Conservation (phyloP, 495 filamentous ascomycete species). For the Talaromyces adpressus region DNA sequence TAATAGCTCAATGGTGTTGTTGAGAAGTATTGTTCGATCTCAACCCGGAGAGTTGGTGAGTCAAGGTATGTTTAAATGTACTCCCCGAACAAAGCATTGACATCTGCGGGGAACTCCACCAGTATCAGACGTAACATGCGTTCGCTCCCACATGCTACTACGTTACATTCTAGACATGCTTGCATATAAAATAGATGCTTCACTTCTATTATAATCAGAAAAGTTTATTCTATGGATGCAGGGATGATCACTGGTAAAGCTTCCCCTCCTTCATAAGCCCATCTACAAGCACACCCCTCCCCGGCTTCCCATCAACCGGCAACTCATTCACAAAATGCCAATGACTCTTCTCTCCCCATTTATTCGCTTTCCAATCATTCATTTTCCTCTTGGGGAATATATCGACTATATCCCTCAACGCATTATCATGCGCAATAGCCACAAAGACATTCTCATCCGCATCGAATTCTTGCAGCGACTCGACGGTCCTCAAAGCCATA, state of each 20-base stretch:
- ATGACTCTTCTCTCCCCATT: conserved; percentile 25
- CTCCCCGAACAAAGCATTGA: not conserved
- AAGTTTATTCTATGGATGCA: not conserved
- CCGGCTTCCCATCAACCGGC: conserved; percentile 18
- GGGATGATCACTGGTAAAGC: conserved; percentile 7
- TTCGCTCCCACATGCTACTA: not conserved
- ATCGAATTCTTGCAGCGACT: conserved; percentile 25
- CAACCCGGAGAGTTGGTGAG: not conserved
- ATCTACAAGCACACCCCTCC: conserved; percentile 13
- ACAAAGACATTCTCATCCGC: conserved; percentile 41
- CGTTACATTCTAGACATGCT: not conserved
- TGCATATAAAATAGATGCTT: no score
- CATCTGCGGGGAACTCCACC: not conserved
- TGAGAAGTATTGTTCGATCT: not conserved
- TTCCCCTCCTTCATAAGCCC: conserved; percentile 20
- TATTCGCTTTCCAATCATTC: conserved; percentile 42
- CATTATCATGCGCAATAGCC: conserved; percentile 44
- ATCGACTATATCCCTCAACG: conserved; percentile 35
- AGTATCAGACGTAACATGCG: not conserved
- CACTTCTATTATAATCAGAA: no score
- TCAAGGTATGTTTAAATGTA: not conserved
- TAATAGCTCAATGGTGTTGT: not conserved
- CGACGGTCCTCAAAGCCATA: conserved; percentile 14
- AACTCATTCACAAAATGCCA: conserved; percentile 22
- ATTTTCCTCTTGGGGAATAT: conserved; percentile 38